Evolutionary conservation across 1,284 basidiomycete genomes (phyloP), one percentile per base, ranked within the genome.

Genomic region (Marasmius sp.): DNA sequence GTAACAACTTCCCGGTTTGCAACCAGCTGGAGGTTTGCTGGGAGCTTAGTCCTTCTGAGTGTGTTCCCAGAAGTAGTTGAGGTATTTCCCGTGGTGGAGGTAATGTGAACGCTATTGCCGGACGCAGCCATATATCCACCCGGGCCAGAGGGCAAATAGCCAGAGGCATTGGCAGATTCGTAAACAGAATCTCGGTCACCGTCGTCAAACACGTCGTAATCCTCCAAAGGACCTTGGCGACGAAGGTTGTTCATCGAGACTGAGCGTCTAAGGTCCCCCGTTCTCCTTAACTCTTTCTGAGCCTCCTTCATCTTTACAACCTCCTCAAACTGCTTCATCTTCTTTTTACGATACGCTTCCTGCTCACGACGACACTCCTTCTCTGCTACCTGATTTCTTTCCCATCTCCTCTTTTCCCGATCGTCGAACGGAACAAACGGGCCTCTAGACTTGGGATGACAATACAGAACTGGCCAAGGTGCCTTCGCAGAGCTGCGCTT

Each of bases 81-180:
- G 5, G 93, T 95, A 8, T 93, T 92, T 3, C 89, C 93, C 52
- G 91, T 88, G 50, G 91, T 92, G 11, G 94, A 96, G 1, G 97
- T 95, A 70, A 98, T 89, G 48, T 87, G 84, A 55, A 98, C 93
- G 67, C 94, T 97, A 76, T 99, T 99, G 16, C 95, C 95, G 1
- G 95, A 97, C 4, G 95, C 95, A 52, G 94, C 93, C 63, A 92
- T 82, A 70, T 91, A 94, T 18, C 81, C 83, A 45, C 80, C 79
- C 16, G 71, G 70, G 34, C 78, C 78, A 3, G 89, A 87, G 10
- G 83, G 81, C 8, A 87, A 77, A 70, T 86, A 91, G 4, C 89
- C 89, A 3, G 90, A 92, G 27, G 88, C 87, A 61, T 86, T 84
- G 20, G 80, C 81, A 2, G 86, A 87, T 53, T 84, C 85, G 39